Evolutionary conservation across 495 filamentous ascomycete genomes (phyloP).

Genomic region (Entonaema liquescens): DNA sequence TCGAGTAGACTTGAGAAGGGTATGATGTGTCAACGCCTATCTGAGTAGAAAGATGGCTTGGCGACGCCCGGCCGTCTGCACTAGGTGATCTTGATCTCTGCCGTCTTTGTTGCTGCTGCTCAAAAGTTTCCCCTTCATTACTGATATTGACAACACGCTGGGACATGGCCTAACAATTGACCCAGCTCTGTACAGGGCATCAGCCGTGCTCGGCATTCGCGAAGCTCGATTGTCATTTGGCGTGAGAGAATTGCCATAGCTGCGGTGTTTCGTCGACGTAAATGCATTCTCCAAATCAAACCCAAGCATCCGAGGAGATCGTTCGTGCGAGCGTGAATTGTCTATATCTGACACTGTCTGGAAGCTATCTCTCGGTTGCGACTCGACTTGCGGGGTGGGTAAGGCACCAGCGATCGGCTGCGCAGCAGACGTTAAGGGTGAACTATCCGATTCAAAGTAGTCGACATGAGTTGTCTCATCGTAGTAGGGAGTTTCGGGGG

Average conservation of each 20-base stretch:
- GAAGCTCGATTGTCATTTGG: constrained; percentile 64
- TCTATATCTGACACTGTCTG: constrained; percentile 65
- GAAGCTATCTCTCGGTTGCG: constrained; percentile 69
- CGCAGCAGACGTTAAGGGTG: constrained; percentile 67
- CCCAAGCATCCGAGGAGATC: constrained; percentile 54
- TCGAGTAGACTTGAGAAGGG: constrained; percentile 56
- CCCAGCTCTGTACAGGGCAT: constrained; percentile 78
- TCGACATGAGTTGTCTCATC: constrained; percentile 62
- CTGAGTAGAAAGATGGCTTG: constrained; percentile 51
- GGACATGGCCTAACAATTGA: constrained; percentile 97
- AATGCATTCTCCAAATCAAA: constrained; percentile 63
- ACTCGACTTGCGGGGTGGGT: constrained; percentile 57
- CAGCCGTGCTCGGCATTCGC: constrained; percentile 62
- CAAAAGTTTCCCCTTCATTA: constrained; percentile 79
- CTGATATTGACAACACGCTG: constrained; percentile 97
- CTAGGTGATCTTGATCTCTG: constrained; percentile 66
- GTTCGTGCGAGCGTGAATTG: constrained; percentile 52
- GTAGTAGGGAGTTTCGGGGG: constrained; percentile 57
- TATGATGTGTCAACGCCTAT: constrained; percentile 64
- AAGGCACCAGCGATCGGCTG: constrained; percentile 74
- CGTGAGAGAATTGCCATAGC: constrained; percentile 57
- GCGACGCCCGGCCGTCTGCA: constrained; percentile 47
- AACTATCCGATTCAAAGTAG: constrained; percentile 74
- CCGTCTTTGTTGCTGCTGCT: constrained; percentile 67
- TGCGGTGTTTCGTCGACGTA: constrained; percentile 51